A percentile compares a stretch with the other conserved stretches of the same genome.
phyloP scores from a whole-genome alignment of 495 filamentous ascomycete species.

The Penicillium psychrofluorescens region DNA sequence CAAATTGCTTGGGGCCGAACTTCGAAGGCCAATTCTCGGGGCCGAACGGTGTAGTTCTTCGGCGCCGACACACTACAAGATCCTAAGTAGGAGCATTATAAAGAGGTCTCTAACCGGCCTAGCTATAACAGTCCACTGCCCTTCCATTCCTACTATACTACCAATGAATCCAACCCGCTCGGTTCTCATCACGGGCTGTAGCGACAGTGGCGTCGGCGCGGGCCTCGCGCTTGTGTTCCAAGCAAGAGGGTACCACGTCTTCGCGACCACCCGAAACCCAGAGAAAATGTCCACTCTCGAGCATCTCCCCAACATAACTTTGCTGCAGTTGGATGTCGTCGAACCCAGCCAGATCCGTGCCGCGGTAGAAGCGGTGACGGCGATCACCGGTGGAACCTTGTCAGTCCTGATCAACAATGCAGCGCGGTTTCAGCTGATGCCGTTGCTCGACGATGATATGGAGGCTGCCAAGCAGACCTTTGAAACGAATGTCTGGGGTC shows the following conservation, averaged over 20 bases:
- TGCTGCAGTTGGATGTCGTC: conserved; percentile 2
- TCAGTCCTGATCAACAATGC: conserved; percentile 49
- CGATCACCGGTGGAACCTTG: conserved; percentile 11
- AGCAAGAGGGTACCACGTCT: conserved; percentile 41
- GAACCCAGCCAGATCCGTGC: conserved; percentile 24
- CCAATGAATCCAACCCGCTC: not conserved
- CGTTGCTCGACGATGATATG: conserved; percentile 44
- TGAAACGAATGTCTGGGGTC: conserved; percentile 55
- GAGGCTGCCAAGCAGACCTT: conserved; percentile 46
- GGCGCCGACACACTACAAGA: no score
- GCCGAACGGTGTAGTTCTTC: no score
- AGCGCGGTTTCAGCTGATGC: not conserved
- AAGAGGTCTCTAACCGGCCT: no score
- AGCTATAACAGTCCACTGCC: no score
- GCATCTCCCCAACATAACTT: conserved; percentile 7
- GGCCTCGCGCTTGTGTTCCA: conserved; percentile 46
- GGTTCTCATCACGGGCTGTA: conserved; percentile 43
- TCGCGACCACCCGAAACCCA: conserved; percentile 45
- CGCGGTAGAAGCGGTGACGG: conserved; percentile 15
- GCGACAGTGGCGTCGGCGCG: conserved; percentile 44
- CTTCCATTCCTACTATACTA: no score
- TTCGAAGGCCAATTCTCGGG: no score
- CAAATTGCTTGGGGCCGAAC: no score
- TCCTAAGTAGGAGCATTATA: no score
- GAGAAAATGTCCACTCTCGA: conserved; percentile 22